phyloP scores from a whole-genome alignment of 176 grass and related monocot species.

The Carex littledalei region DNA sequence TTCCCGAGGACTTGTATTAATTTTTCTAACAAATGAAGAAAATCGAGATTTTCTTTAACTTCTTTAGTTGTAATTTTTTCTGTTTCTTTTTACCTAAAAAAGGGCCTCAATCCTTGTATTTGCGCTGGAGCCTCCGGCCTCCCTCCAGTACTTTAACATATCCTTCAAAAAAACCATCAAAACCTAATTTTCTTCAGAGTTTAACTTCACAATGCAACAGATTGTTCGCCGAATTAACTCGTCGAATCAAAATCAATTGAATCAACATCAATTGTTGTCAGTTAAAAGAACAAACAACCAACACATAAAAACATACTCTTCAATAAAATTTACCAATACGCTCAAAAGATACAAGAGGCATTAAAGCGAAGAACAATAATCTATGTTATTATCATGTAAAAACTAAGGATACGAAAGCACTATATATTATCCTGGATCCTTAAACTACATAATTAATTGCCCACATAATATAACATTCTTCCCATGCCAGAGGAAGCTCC shows the following conservation, averaged over 20 bases:
- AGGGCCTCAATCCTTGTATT: no score
- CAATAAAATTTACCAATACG: neutral
- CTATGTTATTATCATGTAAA: neutral
- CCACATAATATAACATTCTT: constrained; percentile 8
- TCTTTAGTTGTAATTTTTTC: no score
- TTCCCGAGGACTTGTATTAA: no score
- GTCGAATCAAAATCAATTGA: no score
- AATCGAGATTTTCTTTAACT: no score
- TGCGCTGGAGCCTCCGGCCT: no score
- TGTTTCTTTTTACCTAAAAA: no score
- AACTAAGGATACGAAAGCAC: neutral
- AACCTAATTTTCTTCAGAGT: neutral
- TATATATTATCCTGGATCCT: neutral
- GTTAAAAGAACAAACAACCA: neutral
- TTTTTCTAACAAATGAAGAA: no score
- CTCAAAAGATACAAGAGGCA: constrained; percentile 9
- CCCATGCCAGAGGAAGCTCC: constrained; percentile 14
- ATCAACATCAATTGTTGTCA: neutral
- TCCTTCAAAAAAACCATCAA: neutral
- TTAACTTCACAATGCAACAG: neutral
- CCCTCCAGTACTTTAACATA: neutral
- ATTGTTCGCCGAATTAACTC: neutral
- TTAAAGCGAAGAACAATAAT: neutral
- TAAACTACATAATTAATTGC: neutral
- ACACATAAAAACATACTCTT: neutral